Base-by-base conservation (phyloP, 2,329 filamentous ascomycete species). In the Ceratocystis papillata region DNA sequence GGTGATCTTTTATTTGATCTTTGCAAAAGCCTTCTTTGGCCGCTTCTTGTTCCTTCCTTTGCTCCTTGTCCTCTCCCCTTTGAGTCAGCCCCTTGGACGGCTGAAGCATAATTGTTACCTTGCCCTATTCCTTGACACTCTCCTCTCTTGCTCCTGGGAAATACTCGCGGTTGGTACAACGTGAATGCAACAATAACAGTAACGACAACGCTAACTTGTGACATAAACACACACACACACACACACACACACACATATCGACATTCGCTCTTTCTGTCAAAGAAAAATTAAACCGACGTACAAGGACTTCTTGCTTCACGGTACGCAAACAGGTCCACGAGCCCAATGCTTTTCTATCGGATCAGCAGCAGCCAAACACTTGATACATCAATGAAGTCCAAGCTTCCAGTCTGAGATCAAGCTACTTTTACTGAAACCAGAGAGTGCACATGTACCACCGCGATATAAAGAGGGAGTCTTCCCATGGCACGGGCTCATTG, bases 81-180 rank as follows among this genome's bases (percentile, higher is more conserved):
- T 57, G 25, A 28, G 15, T 59, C 28, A 59, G 17, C 55, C 55
- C 55, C 55, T 59, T 59, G 28, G 28, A 5, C 28, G 37, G 55
- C 55, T 59, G 28, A 59, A 59, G 55, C 55, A 33, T 7, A 37
- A 20, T 33, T 59, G 28, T 59, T 59, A 37, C 28, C 55, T 37
- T 33, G 53, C n/a, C 10, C 53, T 59, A 59, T 30, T 30, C 53
- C 53, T 5, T 59, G 48, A n/a, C 55, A 8, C 1, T n/a, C 22
- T 20, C 17, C 22, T 12, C 55, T 17, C 28, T 59, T 6, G 15
- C 55, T 30, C 55, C 55, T 37, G 55, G 55, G 33, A 33, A 37
- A 17, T 8, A 37, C 15, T 37, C 33, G 55, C 55, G 28, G 28
- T 25, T 33, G 15, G 55, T 59, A 17, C 55, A 25, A 59, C 55